Base-by-base conservation (phyloP, 169 alveolate species). In the Plasmodium adleri region DNA sequence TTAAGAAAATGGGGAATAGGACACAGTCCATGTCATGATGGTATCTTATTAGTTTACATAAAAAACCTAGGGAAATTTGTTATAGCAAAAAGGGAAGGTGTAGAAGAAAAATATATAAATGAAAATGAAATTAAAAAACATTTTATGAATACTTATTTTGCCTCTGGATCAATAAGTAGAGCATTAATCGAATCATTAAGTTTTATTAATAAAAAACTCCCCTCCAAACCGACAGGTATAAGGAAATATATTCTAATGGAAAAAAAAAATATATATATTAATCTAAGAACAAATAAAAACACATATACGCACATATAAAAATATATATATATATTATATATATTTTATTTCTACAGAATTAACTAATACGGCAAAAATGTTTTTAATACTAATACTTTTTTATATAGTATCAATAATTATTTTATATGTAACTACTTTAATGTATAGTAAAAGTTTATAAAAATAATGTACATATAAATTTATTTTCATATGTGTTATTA, bases 1-100 rank as follows among this genome's bases (percentile, higher is more conserved):
- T 58, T 87, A 47, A 62, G 92, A 49, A 87, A 87, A 72, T 87
- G 92, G 92, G 92, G 92, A 15, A 74, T 87, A 58, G 92, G 92
- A 58, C 70, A 87, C 22, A 72, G 62, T 17, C 71, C 56, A 50
- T 87, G 92, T 56, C 88, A 87, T 49, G 92, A 87, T 52, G 92
- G 92, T 15, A 87, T 87, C 47, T 60, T 87, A 63, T 32, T 87
- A 15, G 88, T 87, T 52, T 87, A 87, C 20, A 74, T 87, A 64
- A 87, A 72, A 52, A 80, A 59, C 15, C 49, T 87, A 0, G 88
- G 88, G 4, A 56, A 49, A 3, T 87, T 87, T 24, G 50, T 83
- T 83, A 59, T 83, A 58, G 58, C 85, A 6, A 83, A 56, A 72
- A 83, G 91, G 66, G 91, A 83, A 68, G 91, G 91, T 17, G 91